Evolutionary conservation across 2,329 filamentous ascomycete species (phyloP).

Genomic region (Cercospora zeae-maydis): DNA sequence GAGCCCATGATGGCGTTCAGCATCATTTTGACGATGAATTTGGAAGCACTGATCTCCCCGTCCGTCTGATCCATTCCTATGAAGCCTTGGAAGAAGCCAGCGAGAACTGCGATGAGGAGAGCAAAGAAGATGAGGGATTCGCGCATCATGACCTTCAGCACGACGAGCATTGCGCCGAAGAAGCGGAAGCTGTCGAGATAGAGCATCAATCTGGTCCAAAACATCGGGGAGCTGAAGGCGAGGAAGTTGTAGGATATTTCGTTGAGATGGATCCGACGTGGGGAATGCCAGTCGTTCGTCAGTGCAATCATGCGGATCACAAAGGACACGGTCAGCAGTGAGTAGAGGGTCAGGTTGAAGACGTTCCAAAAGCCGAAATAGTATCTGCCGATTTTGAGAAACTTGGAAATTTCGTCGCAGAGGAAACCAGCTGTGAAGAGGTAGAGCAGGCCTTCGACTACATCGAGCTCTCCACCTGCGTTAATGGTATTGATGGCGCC

Average conservation of each 20-base stretch:
- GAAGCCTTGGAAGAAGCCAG: slow-evolving; percentile 90
- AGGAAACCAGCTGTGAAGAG: slow-evolving; percentile 88
- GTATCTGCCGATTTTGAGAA: slow-evolving; percentile 88
- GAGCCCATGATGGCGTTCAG: slow-evolving; percentile 86
- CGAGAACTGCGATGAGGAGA: slow-evolving; percentile 74
- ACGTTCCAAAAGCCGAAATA: slow-evolving; percentile 97
- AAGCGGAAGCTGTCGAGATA: slow-evolving; percentile 93
- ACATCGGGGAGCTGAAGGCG: slow-evolving; percentile 90
- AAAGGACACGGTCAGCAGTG: slow-evolving; percentile 73
- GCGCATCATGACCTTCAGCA: slow-evolving; percentile 69
- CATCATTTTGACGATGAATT: slow-evolving; percentile 77
- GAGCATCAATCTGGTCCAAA: slow-evolving; percentile 87
- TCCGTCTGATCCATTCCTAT: slow-evolving; percentile 85
- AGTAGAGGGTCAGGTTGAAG: slow-evolving; percentile 83
- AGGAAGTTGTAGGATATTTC: slow-evolving; percentile 88
- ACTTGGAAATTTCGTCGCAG: slow-evolving; percentile 79
- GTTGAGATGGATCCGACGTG: slow-evolving; percentile 61
- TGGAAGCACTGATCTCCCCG: slow-evolving; percentile 57
- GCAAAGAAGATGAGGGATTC: slow-evolving; percentile 93
- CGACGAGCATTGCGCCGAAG: slow-evolving; percentile 97
- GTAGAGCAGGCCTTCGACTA: slow-evolving; percentile 80
- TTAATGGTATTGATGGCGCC: slow-evolving; percentile 90
- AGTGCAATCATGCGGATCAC: slow-evolving; percentile 75
- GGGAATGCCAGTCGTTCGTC: slow-evolving; percentile 52
- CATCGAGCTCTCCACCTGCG: slow-evolving; percentile 73